Conservation (phyloP, 225 moss, liverwort and hornwort species). For the Anthoceros angustus region DNA sequence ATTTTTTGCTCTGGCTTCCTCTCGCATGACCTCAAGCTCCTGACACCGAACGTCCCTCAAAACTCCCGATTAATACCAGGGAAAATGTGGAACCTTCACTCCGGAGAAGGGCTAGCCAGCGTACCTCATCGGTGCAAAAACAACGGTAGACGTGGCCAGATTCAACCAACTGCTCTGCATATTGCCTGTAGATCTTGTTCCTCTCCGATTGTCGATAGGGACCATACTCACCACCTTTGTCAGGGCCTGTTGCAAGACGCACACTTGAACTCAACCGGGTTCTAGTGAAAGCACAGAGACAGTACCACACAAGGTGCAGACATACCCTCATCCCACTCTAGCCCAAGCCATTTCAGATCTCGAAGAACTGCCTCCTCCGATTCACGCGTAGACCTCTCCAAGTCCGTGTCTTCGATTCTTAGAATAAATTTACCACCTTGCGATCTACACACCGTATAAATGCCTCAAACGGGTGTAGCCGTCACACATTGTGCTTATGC, state of each 20-base stretch:
- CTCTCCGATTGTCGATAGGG: conserved; percentile 95
- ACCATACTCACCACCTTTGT: conserved; percentile 48
- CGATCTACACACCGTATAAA: conserved; percentile 25
- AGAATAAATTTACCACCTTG: conserved; percentile 81
- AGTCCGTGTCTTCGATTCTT: conserved; percentile 88
- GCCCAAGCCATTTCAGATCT: conserved; percentile 81
- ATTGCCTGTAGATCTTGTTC: conserved; percentile 63
- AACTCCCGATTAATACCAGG: not conserved
- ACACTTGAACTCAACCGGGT: not conserved
- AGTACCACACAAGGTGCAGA: not conserved
- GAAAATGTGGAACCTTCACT: not conserved
- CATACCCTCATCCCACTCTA: conserved; percentile 85
- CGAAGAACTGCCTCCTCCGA: conserved; percentile 80
- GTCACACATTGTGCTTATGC: not conserved
- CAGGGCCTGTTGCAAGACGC: conserved; percentile 34
- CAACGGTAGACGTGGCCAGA: conserved; percentile 85
- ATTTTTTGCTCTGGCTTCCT: conserved; percentile 77
- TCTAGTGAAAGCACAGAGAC: not conserved
- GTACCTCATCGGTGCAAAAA: conserved; percentile 82
- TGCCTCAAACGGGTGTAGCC: not conserved
- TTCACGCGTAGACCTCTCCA: conserved; percentile 90
- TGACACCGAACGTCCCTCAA: conserved; percentile 5
- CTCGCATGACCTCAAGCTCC: conserved; percentile 88
- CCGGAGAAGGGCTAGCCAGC: not conserved
- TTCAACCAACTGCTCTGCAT: conserved; percentile 62